Evolutionary conservation across 768 basidiomycete species (phyloP), one percentile per base, ranked within the genome.

Genomic region (Pisolithus microcarpus): DNA sequence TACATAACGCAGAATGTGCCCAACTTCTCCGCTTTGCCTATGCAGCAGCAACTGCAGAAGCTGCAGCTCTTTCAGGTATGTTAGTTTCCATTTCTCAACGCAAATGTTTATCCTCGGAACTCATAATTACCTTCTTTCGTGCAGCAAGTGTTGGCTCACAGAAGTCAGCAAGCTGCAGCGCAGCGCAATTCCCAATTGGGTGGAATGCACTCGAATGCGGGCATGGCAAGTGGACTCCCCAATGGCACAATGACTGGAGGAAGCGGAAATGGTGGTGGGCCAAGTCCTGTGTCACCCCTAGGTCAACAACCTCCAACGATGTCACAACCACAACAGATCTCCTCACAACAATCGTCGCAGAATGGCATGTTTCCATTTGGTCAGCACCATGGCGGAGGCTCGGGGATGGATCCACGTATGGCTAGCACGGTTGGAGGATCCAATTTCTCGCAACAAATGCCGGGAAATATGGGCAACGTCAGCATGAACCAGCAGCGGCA

Each of bases 1-100:
- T 78, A 81, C 56, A 72, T 87, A 69, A 55, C 70, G 9, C 67
- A 72, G 36, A 67, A 67, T 21, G 61, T 81, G 1, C 84, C 82
- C 6, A 73, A 73, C 10, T 87, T 87, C 56, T 67, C 71, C 54
- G 59, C 58, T 18, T 63, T 85, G 51, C 74, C 82, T 9, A 38
- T 72, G 2, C 76, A 71, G 52, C 67, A 74, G 58, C 84, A 87
- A 66, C 59, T 86, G 55, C 83, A 84, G 64, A 79, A 73, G 60
- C 69, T 87, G 65, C 63, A 77, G 34, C 52, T 65, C 49, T 61
- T 77, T 13, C 80, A 80, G 72, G 82, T 82, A 56, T 46, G 70
- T 65, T 7, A 11, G 13, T 34, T 5, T 34, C 34, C 11, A 11
- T 16, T 0, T 26, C 26, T 15, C 1, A 9, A 15, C 16, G 26